Evolutionary conservation across 2,329 filamentous ascomycete species (phyloP), one percentile per base, ranked within the genome.

Genomic region (Pseudogymnoascus sp.): DNA sequence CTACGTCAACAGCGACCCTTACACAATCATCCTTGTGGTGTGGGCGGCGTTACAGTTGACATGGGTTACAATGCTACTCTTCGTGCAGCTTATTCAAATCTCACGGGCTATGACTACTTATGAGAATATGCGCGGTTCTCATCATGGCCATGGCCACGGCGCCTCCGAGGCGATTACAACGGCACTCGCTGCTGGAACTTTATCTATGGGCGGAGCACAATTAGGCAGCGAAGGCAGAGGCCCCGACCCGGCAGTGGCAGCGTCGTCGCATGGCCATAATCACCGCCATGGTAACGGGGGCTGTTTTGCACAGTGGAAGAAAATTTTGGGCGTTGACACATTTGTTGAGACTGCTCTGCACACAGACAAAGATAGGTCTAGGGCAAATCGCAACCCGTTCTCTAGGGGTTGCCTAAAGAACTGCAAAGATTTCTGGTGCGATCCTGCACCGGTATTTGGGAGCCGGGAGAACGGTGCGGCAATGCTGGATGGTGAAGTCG

Each of bases 51-150:
- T 97, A 44, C 95, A 99, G 74, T 82, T 97, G 33, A 88, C 91
- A 17, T 99, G 94, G 94, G 91, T 97, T 2, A 87, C 89, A n/a
- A 97, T 99, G 92, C 86, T 99, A 35, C 82, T 97, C 64, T 89
- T 92, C 66, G 95, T 97, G 4, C 95, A 99, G 73, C 86, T 97
- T 60, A 82, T 97, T 59, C 94, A 99, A 73, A 88, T 99, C 60
- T 89, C 92, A 0, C 87, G 92, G 65, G 95, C 92, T 63, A 88
- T 96, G 80, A 99, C 94, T 1, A 99, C 94, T 0, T 97, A 90
- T 75, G 94, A 99, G 76, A 96, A 92, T 74, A 97, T 99, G 92
- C 87, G 88, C 66, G 89, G 91, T 59, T 82, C 92, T 65, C 82
- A 86, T 63, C 81, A 88, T 65, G 80, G 79, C 61, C 75, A 79